Evolutionary conservation across 2,329 filamentous ascomycete species (phyloP), one percentile per base, ranked within the genome.

Genomic region (Monosporascus sp.): DNA sequence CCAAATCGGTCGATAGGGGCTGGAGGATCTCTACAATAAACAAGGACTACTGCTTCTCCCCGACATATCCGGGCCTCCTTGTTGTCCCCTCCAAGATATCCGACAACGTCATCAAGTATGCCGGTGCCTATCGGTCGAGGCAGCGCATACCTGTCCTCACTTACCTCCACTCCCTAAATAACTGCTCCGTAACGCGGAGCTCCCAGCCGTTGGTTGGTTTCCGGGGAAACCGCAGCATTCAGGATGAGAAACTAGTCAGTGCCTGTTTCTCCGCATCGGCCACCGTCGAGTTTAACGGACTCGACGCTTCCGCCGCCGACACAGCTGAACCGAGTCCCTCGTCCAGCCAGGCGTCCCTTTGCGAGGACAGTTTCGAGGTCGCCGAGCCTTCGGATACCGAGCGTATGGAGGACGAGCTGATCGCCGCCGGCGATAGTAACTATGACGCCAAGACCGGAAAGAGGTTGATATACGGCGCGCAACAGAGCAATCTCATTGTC

Each of bases 31-130:
- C 90, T 8, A 83, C 83, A 50, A 91, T 99, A 73, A 99, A 99
- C 71, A 76, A 82, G 50, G 90, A 96, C 71, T 97, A 96, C 68
- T 77, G 76, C 59, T 97, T 97, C 66, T 96, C 92, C 49, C 87
- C 91, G 25, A 97, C 94, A 3, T 99, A 99, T 68, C 94, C 94
- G 14, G 84, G 85, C 3, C 68, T 96, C 47, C 78, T 99, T 24
- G 87, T 87, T 11, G 92, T 99, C 18, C 94, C 94, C 22, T 84
- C 87, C 24, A 84, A 82, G 54, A 96, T 99, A 60, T 97, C 93
- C n/a, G 94, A 99, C 71, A 97, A 94, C 65, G 91, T 93, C 47
- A 81, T 99, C 48, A 96, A 96, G 65, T 96, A 99, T 67, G 94
- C 92, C 25, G 88, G 86, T 54, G 83, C 85, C 57, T 97, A 96